Evolutionary conservation across 176 grass and related monocot genomes (phyloP).

Genomic region (Oryza meyeriana): DNA sequence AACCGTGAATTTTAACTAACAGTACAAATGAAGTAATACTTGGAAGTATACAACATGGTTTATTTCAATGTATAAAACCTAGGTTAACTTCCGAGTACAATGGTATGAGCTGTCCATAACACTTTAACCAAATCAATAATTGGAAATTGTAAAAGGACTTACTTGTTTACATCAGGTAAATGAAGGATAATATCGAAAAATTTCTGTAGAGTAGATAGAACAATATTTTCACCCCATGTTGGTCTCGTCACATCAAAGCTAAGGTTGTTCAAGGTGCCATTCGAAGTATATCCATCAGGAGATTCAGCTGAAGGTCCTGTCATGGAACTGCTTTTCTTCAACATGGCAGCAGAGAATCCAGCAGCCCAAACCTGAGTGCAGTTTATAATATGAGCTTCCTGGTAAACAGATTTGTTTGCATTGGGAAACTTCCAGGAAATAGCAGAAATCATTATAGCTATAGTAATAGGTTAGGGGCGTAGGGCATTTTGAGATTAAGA

Average conservation of each 20-base stretch:
- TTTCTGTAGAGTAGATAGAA: slow-evolving; percentile 64
- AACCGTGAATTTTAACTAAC: background rate
- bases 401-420: slow-evolving; percentile 10
- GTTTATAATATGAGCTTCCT: slow-evolving; percentile 25
- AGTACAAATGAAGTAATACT: background rate
- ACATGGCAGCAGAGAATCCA: slow-evolving; percentile 85
- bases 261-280: slow-evolving; percentile 46
- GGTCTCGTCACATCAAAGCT: slow-evolving; percentile 25
- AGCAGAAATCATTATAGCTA: background rate
- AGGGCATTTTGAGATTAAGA: background rate
- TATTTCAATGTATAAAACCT: background rate
- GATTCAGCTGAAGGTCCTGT: slow-evolving; percentile 41
- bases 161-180: slow-evolving; percentile 77
- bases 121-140: slow-evolving; percentile 1
- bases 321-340: slow-evolving; percentile 70
- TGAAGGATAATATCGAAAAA: slow-evolving; percentile 66
- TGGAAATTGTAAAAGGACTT: slow-evolving; percentile 29
- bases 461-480: background rate
- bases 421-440: background rate
- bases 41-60: background rate
- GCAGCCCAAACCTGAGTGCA: slow-evolving; percentile 88
- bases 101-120: background rate
- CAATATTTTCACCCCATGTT: slow-evolving; percentile 65
- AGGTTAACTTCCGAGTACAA: background rate
- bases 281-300: slow-evolving; percentile 35